Percentiles rank a stretch among this genome's conserved stretches.
These are phyloP conservation scores for Alternaria consortialis DNA, from an alignment of 2,329 filamentous ascomycete species.

Conservation along the genomic window DNA sequence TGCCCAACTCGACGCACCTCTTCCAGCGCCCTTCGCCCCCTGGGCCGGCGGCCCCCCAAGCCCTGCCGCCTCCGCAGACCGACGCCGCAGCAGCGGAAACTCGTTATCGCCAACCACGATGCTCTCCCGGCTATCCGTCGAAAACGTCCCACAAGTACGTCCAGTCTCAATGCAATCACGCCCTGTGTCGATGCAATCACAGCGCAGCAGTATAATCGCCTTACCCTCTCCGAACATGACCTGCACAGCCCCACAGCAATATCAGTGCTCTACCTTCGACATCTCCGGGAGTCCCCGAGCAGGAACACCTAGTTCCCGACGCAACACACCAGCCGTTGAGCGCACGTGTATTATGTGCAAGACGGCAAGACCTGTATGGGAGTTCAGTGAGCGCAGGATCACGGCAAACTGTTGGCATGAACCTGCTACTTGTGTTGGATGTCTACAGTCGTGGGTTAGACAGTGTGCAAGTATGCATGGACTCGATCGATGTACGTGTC, in stretches of 20 bases:
- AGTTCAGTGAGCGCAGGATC: conserved; percentile 35
- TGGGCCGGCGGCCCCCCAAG: conserved; percentile 34
- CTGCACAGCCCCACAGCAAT: conserved; percentile 17
- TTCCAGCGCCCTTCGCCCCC: conserved; percentile 36
- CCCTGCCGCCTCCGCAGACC: conserved; percentile 25
- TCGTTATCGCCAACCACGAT: conserved; percentile 21
- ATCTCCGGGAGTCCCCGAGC: conserved; percentile 12
- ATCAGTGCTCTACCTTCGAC: conserved; percentile 5
- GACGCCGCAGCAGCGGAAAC: conserved; percentile 23
- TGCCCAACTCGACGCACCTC: conserved; percentile 16
- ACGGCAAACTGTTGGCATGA: conserved; percentile 41
- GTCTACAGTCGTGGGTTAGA: conserved; percentile 39
- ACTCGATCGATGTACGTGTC: conserved; percentile 36
- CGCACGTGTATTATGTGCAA: conserved; percentile 43
- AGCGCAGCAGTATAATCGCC: conserved; percentile 10
- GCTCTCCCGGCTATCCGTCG: conserved; percentile 15
- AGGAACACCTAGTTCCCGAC: conserved; percentile 18
- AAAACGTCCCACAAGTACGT: conserved; percentile 22
- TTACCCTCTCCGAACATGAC: conserved; percentile 7
- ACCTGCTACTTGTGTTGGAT: conserved; percentile 39
- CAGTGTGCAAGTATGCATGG: conserved; percentile 28
- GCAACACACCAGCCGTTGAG: conserved; percentile 28
- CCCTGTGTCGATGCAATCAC: conserved; percentile 26
- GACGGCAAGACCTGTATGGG: conserved; percentile 24
- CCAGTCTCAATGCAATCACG: conserved; percentile 23